Evolutionary conservation across 2,329 filamentous ascomycete species (phyloP).

Genomic region (Nothophoma quercina): DNA sequence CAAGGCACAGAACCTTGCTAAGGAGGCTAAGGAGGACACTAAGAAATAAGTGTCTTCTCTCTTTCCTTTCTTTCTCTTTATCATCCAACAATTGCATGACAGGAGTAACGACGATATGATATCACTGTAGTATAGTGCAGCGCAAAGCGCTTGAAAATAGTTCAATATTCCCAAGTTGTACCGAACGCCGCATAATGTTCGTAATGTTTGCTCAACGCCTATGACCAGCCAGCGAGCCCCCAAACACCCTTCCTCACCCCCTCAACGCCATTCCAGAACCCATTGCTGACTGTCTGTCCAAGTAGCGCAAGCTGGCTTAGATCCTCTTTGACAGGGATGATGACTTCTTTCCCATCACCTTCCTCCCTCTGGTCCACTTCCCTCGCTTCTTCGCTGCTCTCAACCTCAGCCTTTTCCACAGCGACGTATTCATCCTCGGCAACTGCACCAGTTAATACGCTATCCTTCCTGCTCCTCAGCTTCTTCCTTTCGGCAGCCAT

Average conservation of each 20-base stretch:
- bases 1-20: conserved; percentile 41
- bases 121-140: conserved; percentile 15
- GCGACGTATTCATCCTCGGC: neutral
- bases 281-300: neutral
- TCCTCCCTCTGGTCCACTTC: neutral
- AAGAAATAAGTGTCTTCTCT: conserved; percentile 37
- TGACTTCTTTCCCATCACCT: conserved; percentile 9
- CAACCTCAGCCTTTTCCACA: neutral
- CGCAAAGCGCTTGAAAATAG: neutral
- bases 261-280: conserved; percentile 13
- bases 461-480: conserved; percentile 2
- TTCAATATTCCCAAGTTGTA: neutral
- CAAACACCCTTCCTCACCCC: conserved; percentile 15
- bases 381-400: too few relatives aligned
- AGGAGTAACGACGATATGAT: conserved; percentile 8
- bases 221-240: conserved; percentile 12
- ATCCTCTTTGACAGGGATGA: conserved; percentile 12
- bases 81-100: too few relatives aligned
- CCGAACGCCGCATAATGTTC: neutral
- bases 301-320: conserved; percentile 9
- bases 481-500: conserved; percentile 13
- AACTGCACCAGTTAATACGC: conserved; percentile 3
- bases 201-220: neutral
- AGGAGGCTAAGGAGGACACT: conserved; percentile 46
- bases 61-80: too few relatives aligned